Conservation (phyloP, 768 basidiomycete genomes). For the Vararia minispora region DNA sequence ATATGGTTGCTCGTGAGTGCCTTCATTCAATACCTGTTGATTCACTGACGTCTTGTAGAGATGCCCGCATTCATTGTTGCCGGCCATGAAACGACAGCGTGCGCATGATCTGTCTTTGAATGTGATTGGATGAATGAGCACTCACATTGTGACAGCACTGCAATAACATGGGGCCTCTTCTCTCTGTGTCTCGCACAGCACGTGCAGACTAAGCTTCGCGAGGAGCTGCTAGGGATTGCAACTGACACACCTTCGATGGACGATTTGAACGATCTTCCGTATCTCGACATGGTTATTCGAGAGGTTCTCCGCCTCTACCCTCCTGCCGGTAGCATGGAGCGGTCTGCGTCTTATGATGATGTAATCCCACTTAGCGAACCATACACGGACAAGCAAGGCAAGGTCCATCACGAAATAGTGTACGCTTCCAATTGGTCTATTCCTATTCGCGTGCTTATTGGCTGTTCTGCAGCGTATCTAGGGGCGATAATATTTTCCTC, state of each 20-base stretch:
- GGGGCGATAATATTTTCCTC: too few relatives aligned
- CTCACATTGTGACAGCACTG: too few relatives aligned
- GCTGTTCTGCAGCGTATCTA: too few relatives aligned
- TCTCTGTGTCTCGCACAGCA: conserved; percentile 20
- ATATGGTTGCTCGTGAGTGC: conserved; percentile 6
- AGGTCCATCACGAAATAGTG: too few relatives aligned
- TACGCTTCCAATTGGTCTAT: too few relatives aligned
- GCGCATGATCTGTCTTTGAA: neutral
- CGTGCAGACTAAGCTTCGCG: conserved; percentile 23
- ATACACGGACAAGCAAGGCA: too few relatives aligned
- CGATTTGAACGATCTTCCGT: conserved; percentile 20
- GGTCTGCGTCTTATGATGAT: too few relatives aligned
- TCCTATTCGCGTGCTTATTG: too few relatives aligned
- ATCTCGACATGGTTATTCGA: conserved; percentile 20
- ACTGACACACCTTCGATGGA: conserved; percentile 19
- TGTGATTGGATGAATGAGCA: too few relatives aligned
- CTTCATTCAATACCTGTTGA: neutral
- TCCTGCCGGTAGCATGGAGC: too few relatives aligned
- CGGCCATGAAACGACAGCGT: conserved; percentile 14
- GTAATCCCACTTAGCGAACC: too few relatives aligned
- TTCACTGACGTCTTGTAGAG: neutral
- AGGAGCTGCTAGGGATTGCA: conserved; percentile 19
- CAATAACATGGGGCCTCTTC: conserved; percentile 22
- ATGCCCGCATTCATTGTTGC: conserved; percentile 13
- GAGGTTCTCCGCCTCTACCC: too few relatives aligned